Percentiles rank a stretch among this genome's conserved stretches.
phyloP scores from a whole-genome alignment of 345 rosid genomes.

The Citrus reticulata region DNA sequence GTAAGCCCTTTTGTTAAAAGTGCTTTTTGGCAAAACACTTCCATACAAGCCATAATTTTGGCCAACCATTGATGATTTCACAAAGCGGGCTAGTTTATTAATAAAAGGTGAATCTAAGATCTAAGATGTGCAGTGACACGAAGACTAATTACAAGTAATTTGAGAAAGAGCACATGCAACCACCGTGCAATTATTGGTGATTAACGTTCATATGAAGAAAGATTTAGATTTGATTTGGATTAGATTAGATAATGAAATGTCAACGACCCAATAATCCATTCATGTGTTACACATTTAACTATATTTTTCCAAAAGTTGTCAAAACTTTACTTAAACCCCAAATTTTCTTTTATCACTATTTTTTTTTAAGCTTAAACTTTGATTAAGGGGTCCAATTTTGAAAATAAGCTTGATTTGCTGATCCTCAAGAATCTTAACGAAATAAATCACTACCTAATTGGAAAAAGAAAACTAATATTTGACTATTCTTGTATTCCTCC shows the following conservation, averaged over 20 bases:
- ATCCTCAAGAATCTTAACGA: constrained; percentile 6
- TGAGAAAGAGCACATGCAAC: constrained; percentile 25
- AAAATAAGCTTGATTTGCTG: constrained; percentile 7
- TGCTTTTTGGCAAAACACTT: neutral
- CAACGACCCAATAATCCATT: constrained; percentile 22
- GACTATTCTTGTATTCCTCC: neutral
- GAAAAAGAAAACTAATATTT: neutral
- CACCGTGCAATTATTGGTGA: neutral
- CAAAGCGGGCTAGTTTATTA: neutral
- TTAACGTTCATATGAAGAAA: neutral
- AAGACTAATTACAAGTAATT: constrained; percentile 14
- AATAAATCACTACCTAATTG: neutral
- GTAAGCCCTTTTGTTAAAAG: neutral
- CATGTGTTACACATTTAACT: constrained; percentile 3
- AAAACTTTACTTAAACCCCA: constrained; percentile 9
- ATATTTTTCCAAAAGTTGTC: neutral
- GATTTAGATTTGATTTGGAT: neutral
- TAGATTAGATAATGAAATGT: constrained; percentile 14
- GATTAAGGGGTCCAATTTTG: constrained; percentile 5
- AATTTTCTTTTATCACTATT: neutral
- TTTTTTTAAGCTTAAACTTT: neutral
- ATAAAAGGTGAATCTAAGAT: constrained; percentile 15
- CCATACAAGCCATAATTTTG: neutral
- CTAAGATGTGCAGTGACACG: constrained; percentile 6
- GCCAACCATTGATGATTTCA: neutral